These are phyloP conservation scores for Aechmea fasciata DNA, from an alignment of 176 grass and related monocot genomes.

Conservation along the genomic window DNA sequence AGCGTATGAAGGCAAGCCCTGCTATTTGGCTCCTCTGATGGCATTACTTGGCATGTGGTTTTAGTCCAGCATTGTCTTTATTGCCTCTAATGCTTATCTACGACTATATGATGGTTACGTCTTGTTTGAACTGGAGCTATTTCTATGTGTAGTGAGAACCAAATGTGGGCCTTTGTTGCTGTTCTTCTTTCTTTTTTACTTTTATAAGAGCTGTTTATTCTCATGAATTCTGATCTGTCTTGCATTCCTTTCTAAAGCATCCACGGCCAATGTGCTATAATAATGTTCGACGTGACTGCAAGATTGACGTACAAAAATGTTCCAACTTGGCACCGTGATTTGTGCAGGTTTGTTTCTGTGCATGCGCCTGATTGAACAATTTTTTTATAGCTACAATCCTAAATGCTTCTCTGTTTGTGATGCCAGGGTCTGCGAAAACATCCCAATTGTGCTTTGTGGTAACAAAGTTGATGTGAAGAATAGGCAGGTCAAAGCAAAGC, in stretches of 20 bases:
- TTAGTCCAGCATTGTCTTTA: no score
- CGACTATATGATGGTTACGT: no score
- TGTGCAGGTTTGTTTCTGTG: constrained; percentile 49
- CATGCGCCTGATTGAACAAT: not conserved
- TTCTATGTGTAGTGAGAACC: no score
- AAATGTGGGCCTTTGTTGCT: not conserved
- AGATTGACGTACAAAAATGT: constrained; percentile 85
- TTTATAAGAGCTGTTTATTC: not conserved
- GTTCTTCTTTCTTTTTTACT: not conserved
- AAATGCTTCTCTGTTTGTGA: not conserved
- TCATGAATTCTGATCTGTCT: not conserved
- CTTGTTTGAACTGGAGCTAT: no score
- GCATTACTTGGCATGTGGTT: no score
- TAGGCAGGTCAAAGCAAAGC: constrained; percentile 84
- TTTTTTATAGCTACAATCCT: not conserved
- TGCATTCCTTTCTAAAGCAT: constrained; percentile 31
- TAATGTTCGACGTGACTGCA: constrained; percentile 93
- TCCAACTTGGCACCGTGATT: constrained; percentile 79
- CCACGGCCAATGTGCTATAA: constrained; percentile 75
- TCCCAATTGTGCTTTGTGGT: constrained; percentile 72
- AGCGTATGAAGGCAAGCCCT: no score
- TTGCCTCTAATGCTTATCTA: no score
- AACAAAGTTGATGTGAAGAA: constrained; percentile 92
- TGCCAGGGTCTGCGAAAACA: constrained; percentile 77
- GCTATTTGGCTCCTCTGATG: no score